A percentile compares a stretch with the other conserved stretches of the same genome.
Evolutionary conservation across 225 moss, liverwort and hornwort genomes (phyloP).

Genomic region (Polytrichum formosum): DNA sequence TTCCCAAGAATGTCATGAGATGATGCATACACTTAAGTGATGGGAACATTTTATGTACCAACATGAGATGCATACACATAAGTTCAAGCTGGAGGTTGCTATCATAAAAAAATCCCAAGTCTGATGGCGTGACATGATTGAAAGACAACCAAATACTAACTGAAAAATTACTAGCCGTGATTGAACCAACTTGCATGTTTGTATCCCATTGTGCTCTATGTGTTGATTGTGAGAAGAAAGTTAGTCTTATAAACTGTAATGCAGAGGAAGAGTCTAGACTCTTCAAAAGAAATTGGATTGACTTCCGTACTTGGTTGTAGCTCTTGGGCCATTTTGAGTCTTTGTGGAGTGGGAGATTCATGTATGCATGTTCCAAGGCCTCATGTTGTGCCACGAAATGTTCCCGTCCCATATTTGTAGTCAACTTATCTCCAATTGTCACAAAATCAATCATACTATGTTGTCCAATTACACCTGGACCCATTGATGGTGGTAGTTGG

Average conservation of each 20-base stretch:
- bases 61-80: no score
- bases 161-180: no score
- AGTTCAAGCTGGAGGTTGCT: no score
- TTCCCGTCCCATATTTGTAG: conserved; percentile 63
- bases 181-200: no score
- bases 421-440: conserved; percentile 52
- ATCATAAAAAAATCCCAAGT: no score
- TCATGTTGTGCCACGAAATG: conserved; percentile 74
- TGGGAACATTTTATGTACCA: no score
- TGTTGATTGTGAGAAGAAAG: neutral
- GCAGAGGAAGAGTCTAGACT: neutral
- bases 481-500: conserved; percentile 55
- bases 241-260: neutral
- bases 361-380: conserved; percentile 86
- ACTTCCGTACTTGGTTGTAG: conserved; percentile 70
- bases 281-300: neutral
- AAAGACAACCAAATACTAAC: neutral
- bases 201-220: no score
- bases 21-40: no score
- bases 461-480: conserved; percentile 78
- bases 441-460: conserved; percentile 65
- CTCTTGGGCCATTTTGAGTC: conserved; percentile 95
- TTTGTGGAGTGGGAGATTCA: conserved; percentile 75
- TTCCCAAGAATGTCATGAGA: no score
- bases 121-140: no score